Base-by-base conservation (phyloP, 1,284 basidiomycete genomes). In the Prillingera fragicola region DNA sequence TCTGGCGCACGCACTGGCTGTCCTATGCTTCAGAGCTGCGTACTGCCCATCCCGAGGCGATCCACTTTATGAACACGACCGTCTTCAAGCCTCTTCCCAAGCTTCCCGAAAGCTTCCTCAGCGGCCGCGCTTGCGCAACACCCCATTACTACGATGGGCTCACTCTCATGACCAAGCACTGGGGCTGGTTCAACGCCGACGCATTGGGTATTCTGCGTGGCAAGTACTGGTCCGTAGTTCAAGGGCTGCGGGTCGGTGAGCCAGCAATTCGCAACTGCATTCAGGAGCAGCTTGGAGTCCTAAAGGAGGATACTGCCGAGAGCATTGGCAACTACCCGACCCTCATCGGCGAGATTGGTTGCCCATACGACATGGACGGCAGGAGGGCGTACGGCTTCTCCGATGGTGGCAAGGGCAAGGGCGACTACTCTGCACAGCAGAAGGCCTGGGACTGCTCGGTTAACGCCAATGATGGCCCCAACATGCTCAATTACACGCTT, bases 121-220 rank as follows among this genome's bases (percentile, higher is more conserved):
- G 75, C 33, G 82, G 83, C 0, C 80, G 94, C 2, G 83, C 80
- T 8, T 87, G 80, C 41, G 84, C 86, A 50, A 84, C 87, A 0
- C 78, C 82, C 0, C 94, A 98, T 70, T 98, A 90, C 67, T 98
- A 97, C 67, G 94, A 98, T 61, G 94, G 94, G 2, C 75, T 96
- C 33, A 78, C 77, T 10, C 65, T 79, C 41, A 65, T 78, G 55
- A 87, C 85, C 26, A 76, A 85, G 24, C 87, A 91, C 57, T 94
- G 88, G 91, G 86, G 91, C 64, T 90, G 85, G 87, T 89, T 94
- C 77, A 97, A 97, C 60, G 60, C 81, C 66, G 70, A 82, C 75
- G 56, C 72, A 74, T 47, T 83, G 72, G 67, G 88, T 73, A 28
- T 85, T 77, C 48, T 89, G 74, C 75, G 94, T 31, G 88, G 88